Base-by-base conservation (phyloP, 495 filamentous ascomycete genomes). In the Pseudotulostoma volvatum region DNA sequence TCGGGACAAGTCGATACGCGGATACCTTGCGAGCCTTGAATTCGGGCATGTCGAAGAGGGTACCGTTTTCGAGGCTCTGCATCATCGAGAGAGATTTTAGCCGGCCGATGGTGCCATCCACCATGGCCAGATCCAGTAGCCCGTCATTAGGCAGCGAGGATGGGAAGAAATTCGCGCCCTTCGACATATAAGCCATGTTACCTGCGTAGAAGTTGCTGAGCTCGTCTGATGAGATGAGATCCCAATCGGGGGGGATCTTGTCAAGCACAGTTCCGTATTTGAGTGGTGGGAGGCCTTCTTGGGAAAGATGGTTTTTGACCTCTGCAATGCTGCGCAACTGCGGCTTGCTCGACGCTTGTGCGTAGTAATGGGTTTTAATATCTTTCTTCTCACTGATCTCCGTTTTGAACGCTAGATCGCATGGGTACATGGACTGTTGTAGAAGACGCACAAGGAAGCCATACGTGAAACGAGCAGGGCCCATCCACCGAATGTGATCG, bases 181-280 rank as follows among this genome's bases (percentile, higher is more conserved):
- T 71, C 2, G 84, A 76, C 83, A 97, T 84, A 57, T 78, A 84
- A 3, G 83, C 75, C 85, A 95, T 90, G 50, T 94, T 97, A 37
- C 90, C 90, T 7, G 78, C 79, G 55, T 90, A 95, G 61, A 97
- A 95, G 52, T 82, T 95, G 4, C 87, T 85, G 30, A 97, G 61
- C 13, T 74, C 81, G 40, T 84, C 75, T 36, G 77, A 67, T 3
- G 81, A 73, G 8, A 80, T 56, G 15, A 78, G 59, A 37, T 78
- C 66, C 81, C 85, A 93, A 23, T 73, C 77, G 7, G 68, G 57
- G 0, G 86, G 86, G 1, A 95, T 52, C 5, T 79, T 66, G 44
- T 88, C 81, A 35, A 71, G 68, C 39, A 88, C 67, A 0, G 80
- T 84, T 14, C 90, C 90, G 46, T 78, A 93, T 43, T 73, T 64